Conservation (phyloP, 805 yeast genomes). For the Ascoidea rubescens region DNA sequence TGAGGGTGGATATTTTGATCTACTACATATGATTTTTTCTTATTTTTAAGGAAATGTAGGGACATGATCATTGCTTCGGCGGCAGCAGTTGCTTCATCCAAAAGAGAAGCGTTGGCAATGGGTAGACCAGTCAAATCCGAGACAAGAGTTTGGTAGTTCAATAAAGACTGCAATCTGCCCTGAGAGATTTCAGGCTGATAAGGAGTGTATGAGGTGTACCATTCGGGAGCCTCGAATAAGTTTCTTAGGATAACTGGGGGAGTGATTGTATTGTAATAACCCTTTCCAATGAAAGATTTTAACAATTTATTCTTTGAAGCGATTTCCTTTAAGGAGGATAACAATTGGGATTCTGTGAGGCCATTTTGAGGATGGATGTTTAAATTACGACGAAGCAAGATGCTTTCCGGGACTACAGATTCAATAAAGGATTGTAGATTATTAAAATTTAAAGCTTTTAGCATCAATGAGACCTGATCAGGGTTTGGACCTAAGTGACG, state of each 20-base stretch:
- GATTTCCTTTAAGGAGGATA: conserved; percentile 47
- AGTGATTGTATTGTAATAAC: conserved; percentile 78
- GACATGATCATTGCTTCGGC: conserved; percentile 92
- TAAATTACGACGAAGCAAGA: conserved; percentile 56
- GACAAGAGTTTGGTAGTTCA: conserved; percentile 88
- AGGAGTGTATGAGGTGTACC: conserved; percentile 98
- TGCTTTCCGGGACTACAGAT: conserved; percentile 64
- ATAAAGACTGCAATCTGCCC: conserved; percentile 81
- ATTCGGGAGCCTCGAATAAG: conserved; percentile 83
- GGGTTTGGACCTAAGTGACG: conserved; percentile 85
- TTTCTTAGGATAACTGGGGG: conserved; percentile 94
- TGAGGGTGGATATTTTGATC: conserved; percentile 75
- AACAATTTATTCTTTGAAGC: conserved; percentile 60
- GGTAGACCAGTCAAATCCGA: conserved; percentile 86
- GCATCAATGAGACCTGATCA: conserved; percentile 49
- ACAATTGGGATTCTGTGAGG: conserved; percentile 69
- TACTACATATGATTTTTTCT: conserved; percentile 53
- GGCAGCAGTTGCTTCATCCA: conserved; percentile 96
- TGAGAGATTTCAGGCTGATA: conserved; percentile 98
- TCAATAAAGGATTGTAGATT: conserved; percentile 60
- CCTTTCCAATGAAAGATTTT: conserved; percentile 80
- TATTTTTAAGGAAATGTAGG: conserved; percentile 51
- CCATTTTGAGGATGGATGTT: conserved; percentile 59
- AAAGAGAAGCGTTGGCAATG: conserved; percentile 86
- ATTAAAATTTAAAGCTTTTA: conserved; percentile 44